Base-by-base conservation (phyloP, 345 rosid genomes). In the Excoecaria agallocha region DNA sequence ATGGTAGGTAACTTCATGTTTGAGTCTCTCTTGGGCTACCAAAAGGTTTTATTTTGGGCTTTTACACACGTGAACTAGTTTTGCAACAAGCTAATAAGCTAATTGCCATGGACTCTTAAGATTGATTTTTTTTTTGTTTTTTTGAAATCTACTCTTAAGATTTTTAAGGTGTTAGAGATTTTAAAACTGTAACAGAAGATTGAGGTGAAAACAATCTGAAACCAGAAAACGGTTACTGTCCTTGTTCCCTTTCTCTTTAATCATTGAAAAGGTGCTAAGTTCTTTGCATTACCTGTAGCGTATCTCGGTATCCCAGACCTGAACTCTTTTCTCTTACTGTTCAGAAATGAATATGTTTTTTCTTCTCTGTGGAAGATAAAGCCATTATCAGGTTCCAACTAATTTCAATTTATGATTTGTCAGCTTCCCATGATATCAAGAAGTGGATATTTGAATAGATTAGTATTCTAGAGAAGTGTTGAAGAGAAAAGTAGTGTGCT, bases 401-500 rank as follows among this genome's bases (percentile, higher is more conserved):
- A 20, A 6, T 30, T 3, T 76, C 8, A 12, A 30, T 51, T 54
- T 74, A 56, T 25, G 48, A 66, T 25, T 79, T 11, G 58, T 69
- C 85, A 86, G 93, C 81, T 89, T 56, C 74, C 88, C 20, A 79
- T 89, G 87, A 84, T 85, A 8, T 84, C 91, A 16, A 84, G 77
- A 82, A 87, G 89, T 78, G 90, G 80, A 51, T 86, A 82, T 43
- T 56, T 89, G 50, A 86, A 78, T 51, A 80, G 88, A 81, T 69
- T 83, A 70, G 85, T 82, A 1, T 85, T 85, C 52, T 72, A 80
- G 69, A 82, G 67, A 77, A 66, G 71, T n/a, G 35, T 50, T 54
- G 77, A 60, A 45, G 76, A 45, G 50, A 77, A 75, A 17, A 73
- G 61, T 66, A 66, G 35, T n/a, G 25, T 56, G 59, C 22, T 38